Evolutionary conservation across 1,284 basidiomycete genomes (phyloP).

Genomic region (Cystobasidium slooffiae): DNA sequence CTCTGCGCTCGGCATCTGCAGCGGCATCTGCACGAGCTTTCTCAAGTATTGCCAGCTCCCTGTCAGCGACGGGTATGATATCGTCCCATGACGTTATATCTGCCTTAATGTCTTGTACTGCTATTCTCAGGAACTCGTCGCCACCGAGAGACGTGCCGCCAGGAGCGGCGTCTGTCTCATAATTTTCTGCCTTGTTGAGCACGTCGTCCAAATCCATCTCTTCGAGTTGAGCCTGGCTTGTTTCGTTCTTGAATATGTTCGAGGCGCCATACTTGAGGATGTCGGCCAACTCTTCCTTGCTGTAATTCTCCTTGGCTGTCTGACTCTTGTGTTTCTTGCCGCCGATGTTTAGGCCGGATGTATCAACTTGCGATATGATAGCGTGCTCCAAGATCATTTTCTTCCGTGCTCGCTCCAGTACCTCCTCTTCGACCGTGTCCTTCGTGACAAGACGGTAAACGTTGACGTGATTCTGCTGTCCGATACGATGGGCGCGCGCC

Average conservation of each 20-base stretch:
- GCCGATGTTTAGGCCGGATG: slow-evolving; percentile 92
- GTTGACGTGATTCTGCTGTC: slow-evolving; percentile 96
- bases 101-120: slow-evolving; percentile 96
- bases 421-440: slow-evolving; percentile 98
- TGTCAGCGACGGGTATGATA: slow-evolving; percentile 93
- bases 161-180: slow-evolving; percentile 75
- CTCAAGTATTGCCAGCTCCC: slow-evolving; percentile 72
- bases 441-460: slow-evolving; percentile 98
- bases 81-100: slow-evolving; percentile 96
- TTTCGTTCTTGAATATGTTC: slow-evolving; percentile 98
- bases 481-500: slow-evolving; percentile 96
- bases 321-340: slow-evolving; percentile 66
- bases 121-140: slow-evolving; percentile 94
- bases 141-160: slow-evolving; percentile 89
- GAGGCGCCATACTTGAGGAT: slow-evolving; percentile 99
- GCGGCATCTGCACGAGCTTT: slow-evolving; percentile 67
- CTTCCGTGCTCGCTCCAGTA: slow-evolving; percentile 95
- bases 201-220: slow-evolving; percentile 99
- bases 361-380: slow-evolving; percentile 99
- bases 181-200: slow-evolving; percentile 92
- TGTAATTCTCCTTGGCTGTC: slow-evolving; percentile 81
- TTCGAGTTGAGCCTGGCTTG: slow-evolving; percentile 90
- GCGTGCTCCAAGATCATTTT: slow-evolving; percentile 99
- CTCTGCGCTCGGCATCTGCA: slow-evolving; percentile 54
- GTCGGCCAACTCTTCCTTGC: slow-evolving; percentile 96